phyloP scores from a whole-genome alignment of 2,329 filamentous ascomycete genomes.

The Spiromastix sp. region DNA sequence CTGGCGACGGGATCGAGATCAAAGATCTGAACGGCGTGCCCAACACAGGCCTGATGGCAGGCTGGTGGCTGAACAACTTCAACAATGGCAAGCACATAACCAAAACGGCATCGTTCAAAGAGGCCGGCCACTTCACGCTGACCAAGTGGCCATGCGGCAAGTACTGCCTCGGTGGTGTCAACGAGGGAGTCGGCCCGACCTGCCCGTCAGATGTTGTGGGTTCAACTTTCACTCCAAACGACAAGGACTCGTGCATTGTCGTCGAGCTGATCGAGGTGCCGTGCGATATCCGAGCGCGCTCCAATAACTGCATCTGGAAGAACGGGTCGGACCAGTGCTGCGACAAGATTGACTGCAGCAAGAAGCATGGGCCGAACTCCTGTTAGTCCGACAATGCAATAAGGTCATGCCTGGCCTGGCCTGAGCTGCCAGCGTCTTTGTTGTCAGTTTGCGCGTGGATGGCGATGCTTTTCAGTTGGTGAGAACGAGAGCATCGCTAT shows the following conservation, averaged over 20 bases:
- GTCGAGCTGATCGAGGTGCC: slow-evolving; percentile 4
- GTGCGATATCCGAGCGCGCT: neutral
- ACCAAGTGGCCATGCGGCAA: slow-evolving; percentile 5
- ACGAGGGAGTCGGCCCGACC: slow-evolving; percentile 1
- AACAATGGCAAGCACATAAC: slow-evolving; percentile 1
- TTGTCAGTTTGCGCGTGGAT: too few species aligned
- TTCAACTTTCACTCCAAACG: slow-evolving; percentile 1
- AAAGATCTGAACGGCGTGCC: slow-evolving; percentile 4
- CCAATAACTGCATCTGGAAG: slow-evolving; percentile 3
- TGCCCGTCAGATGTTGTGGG: slow-evolving; percentile 1
- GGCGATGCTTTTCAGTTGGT: too few species aligned
- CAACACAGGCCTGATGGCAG: slow-evolving; percentile 3
- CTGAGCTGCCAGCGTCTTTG: too few species aligned
- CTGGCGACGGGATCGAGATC: slow-evolving; percentile 4
- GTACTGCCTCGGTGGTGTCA: slow-evolving; percentile 2
- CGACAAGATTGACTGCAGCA: slow-evolving; percentile 4
- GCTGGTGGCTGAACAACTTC: slow-evolving; percentile 3
- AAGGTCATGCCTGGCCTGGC: too few species aligned
- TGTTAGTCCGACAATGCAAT: too few species aligned
- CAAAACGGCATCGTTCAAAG: slow-evolving; percentile 1
- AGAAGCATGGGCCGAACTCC: too few species aligned
- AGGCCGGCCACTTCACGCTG: slow-evolving; percentile 2
- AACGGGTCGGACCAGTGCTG: slow-evolving; percentile 5
- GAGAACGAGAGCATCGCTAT: too few species aligned
- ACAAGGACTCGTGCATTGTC: slow-evolving; percentile 1